These are phyloP conservation scores for Sarocladium kiliense DNA, from an alignment of 2,329 filamentous ascomycete species.

Conservation along the genomic window DNA sequence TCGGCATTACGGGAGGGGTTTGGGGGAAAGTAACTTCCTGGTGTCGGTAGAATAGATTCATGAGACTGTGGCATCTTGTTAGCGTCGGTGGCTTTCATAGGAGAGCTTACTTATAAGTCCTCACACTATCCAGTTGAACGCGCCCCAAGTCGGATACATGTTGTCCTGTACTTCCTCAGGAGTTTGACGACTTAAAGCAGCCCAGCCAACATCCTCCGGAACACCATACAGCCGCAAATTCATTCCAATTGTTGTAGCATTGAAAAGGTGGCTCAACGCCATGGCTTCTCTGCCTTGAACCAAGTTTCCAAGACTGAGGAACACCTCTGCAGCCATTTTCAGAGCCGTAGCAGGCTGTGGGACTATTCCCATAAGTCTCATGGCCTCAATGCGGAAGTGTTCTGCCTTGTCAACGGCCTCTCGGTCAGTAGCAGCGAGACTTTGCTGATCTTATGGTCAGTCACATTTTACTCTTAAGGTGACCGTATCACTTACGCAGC, in stretches of 20 bases:
- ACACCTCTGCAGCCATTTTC: slow-evolving; percentile 24
- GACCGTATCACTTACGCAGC: slow-evolving; percentile 29
- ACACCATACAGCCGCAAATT: slow-evolving; percentile 24
- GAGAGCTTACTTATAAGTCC: slow-evolving; percentile 8
- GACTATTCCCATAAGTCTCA: slow-evolving; percentile 16
- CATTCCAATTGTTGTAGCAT: slow-evolving; percentile 23
- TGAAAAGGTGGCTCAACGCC: slow-evolving; percentile 22
- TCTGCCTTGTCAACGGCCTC: slow-evolving; percentile 14
- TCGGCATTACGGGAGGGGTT: slow-evolving; percentile 17
- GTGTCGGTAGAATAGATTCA: slow-evolving; percentile 28
- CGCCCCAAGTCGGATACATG: slow-evolving; percentile 19
- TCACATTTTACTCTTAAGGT: too few species aligned
- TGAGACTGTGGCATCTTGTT: slow-evolving; percentile 17
- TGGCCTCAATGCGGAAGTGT: slow-evolving; percentile 21
- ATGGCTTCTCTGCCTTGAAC: slow-evolving; percentile 29
- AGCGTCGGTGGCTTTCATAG: neutral
- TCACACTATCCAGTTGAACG: slow-evolving; percentile 34
- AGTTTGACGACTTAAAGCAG: neutral
- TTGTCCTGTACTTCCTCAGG: neutral
- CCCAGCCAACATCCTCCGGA: slow-evolving; percentile 10
- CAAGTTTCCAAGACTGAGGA: slow-evolving; percentile 28
- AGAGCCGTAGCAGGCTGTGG: slow-evolving; percentile 15
- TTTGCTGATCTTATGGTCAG: slow-evolving; percentile 21
- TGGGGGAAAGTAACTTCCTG: slow-evolving; percentile 21
- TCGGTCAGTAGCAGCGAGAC: slow-evolving; percentile 26